These are phyloP conservation scores for Sisymbrium irio DNA, from an alignment of 345 rosid species.

Conservation along the genomic window DNA sequence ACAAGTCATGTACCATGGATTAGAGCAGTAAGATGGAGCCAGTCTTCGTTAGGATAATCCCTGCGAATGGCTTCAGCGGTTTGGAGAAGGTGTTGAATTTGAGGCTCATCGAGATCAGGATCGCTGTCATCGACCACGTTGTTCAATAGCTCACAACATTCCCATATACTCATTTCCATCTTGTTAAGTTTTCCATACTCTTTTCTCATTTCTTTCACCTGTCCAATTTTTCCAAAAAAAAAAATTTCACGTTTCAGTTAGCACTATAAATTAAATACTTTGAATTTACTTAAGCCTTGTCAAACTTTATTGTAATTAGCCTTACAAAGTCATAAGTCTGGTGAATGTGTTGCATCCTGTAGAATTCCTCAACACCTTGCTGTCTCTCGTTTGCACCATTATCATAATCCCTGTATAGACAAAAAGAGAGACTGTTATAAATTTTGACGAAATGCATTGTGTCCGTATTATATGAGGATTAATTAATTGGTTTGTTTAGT, in stretches of 20 bases:
- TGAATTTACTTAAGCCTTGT: neutral
- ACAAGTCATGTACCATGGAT: constrained; percentile 47
- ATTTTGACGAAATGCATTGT: neutral
- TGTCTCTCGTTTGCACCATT: constrained; percentile 44
- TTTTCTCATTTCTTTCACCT: constrained; percentile 54
- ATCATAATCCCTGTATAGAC: constrained; percentile 36
- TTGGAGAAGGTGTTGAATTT: constrained; percentile 64
- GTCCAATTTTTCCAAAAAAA: neutral
- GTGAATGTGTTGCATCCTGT: constrained; percentile 52
- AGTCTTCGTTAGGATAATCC: constrained; percentile 63
- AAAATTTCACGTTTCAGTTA: too few relatives aligned
- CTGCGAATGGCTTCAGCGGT: constrained; percentile 65
- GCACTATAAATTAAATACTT: too few relatives aligned
- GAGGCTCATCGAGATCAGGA: constrained; percentile 75
- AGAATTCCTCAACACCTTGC: constrained; percentile 52
- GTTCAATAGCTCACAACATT: constrained; percentile 61
- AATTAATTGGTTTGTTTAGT: neutral
- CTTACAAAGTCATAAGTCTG: constrained; percentile 60
- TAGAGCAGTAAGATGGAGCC: constrained; percentile 68
- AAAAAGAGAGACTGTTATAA: neutral
- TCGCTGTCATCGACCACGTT: constrained; percentile 65
- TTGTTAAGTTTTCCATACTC: constrained; percentile 47
- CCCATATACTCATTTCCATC: constrained; percentile 73
- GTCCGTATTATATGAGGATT: neutral
- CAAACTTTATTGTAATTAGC: neutral